Base-by-base conservation (phyloP, 2,329 filamentous ascomycete species). In the Fusarium dimerum region DNA sequence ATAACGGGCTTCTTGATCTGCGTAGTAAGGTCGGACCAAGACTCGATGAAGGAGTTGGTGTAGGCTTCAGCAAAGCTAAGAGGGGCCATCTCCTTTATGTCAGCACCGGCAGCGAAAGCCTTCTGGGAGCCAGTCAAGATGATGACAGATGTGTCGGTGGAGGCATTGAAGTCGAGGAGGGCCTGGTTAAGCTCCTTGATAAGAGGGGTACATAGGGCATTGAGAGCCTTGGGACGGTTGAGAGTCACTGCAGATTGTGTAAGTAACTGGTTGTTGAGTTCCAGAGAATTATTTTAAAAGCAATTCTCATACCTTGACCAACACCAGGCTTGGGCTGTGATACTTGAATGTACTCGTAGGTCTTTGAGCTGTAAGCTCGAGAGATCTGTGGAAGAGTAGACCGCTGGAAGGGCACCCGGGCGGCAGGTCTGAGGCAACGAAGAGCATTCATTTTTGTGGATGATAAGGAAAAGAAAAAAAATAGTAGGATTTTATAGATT, bases 51-150 rank as follows among this genome's bases (percentile, higher is more conserved):
- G 69, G 95, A 90, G 62, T 79, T 85, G 44, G 85, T 89, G 77
- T 97, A 97, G 39, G 94, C 93, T 60, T 87, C 79, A 57, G 89
- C 84, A 76, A 99, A 99, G 50, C 87, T 92, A 39, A 97, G 84
- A 55, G 91, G 87, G 30, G 91, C 89, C 94, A 99, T 99, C 76
- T 99, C 94, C 75, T 97, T 97, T 78, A 99, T 99, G 74, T 99
- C 94, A 55, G 94, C 94, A 47, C 94, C 94, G 42, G 94, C 93
- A 30, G 93, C 93, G 69, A 97, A 99, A 40, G 93, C 92, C 73
- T 88, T 91, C 61, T 91, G 80, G 43, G 88, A 95, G 50, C 94
- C 94, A 1, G 94, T 97, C 52, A 99, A 79, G 53, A 99, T 74
- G 64, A 96, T 90, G 63, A 87, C 88, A 10, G 84, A 83, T 59